A percentile compares a stretch with the other conserved stretches of the same genome.
These are phyloP conservation scores for Dalbergia oliveri DNA, from an alignment of 306 rosid species.

Conservation along the genomic window DNA sequence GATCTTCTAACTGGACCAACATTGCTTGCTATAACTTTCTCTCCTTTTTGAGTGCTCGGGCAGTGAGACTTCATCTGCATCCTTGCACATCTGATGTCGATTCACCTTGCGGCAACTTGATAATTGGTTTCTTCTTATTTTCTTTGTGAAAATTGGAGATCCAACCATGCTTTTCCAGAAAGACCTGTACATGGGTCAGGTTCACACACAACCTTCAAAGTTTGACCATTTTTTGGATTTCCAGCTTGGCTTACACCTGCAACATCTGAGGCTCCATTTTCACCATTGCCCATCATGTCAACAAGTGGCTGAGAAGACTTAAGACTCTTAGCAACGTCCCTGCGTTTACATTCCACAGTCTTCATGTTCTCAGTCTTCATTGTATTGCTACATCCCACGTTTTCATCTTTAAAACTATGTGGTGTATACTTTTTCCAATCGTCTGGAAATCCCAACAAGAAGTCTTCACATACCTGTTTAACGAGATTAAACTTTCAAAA, in stretches of 20 bases:
- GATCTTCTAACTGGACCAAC: conserved; percentile 48
- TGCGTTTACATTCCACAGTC: neutral
- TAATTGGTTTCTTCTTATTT: neutral
- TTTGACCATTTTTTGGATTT: neutral
- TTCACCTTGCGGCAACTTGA: conserved; percentile 31
- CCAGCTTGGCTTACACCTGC: conserved; percentile 7
- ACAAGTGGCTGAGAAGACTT: conserved; percentile 12
- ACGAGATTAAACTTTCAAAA: neutral
- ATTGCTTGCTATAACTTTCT: neutral
- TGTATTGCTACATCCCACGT: neutral
- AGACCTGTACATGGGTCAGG: neutral
- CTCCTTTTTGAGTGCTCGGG: neutral
- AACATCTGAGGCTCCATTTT: conserved; percentile 36
- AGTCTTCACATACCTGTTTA: conserved; percentile 63
- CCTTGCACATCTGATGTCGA: neutral
- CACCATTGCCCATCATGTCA: conserved; percentile 20
- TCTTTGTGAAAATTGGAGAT: conserved; percentile 29
- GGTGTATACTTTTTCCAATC: conserved; percentile 68
- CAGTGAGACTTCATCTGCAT: neutral
- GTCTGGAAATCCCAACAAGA: conserved; percentile 76
- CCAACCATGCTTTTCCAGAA: neutral
- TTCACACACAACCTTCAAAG: conserved; percentile 8
- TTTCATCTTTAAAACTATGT: conserved; percentile 31
- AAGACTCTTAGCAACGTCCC: neutral
- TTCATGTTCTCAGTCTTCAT: conserved; percentile 11